phyloP scores from a whole-genome alignment of 148 eudicot genomes.

The Camellia japonica region DNA sequence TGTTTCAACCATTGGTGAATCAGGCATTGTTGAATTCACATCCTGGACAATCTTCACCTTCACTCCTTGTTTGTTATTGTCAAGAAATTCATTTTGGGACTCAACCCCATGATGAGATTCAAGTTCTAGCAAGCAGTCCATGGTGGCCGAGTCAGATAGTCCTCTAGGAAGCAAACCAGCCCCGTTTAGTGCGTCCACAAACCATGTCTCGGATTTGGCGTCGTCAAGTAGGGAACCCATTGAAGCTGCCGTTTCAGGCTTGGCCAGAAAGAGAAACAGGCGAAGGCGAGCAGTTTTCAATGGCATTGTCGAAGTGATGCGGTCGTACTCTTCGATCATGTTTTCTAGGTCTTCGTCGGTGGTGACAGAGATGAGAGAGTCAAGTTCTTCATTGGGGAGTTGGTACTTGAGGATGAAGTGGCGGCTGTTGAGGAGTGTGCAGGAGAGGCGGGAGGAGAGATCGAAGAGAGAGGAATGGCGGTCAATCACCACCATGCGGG shows the following conservation, averaged over 20 bases:
- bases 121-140: constrained; percentile 47
- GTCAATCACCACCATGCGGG: constrained; percentile 64
- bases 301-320: constrained; percentile 22
- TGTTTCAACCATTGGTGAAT: constrained; percentile 53
- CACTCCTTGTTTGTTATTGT: constrained; percentile 10
- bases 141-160: constrained; percentile 56
- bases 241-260: constrained; percentile 62
- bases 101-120: constrained; percentile 9
- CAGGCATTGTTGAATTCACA: constrained; percentile 36
- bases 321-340: constrained; percentile 76
- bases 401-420: constrained; percentile 69
- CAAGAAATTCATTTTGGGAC: constrained; percentile 1
- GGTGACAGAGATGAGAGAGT: constrained; percentile 64
- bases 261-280: constrained; percentile 53
- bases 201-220: constrained; percentile 77
- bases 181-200: constrained; percentile 70
- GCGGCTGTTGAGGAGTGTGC: constrained; percentile 47
- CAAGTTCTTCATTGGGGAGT: constrained; percentile 79
- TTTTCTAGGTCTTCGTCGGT: constrained; percentile 76
- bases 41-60: constrained; percentile 27
- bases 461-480: constrained; percentile 46
- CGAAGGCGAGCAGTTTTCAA: constrained; percentile 41
- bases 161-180: constrained; percentile 51
- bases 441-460: constrained; percentile 49
- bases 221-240: constrained; percentile 66